Evolutionary conservation across 148 eudicot species (phyloP).

Genomic region (Cornus controversa): DNA sequence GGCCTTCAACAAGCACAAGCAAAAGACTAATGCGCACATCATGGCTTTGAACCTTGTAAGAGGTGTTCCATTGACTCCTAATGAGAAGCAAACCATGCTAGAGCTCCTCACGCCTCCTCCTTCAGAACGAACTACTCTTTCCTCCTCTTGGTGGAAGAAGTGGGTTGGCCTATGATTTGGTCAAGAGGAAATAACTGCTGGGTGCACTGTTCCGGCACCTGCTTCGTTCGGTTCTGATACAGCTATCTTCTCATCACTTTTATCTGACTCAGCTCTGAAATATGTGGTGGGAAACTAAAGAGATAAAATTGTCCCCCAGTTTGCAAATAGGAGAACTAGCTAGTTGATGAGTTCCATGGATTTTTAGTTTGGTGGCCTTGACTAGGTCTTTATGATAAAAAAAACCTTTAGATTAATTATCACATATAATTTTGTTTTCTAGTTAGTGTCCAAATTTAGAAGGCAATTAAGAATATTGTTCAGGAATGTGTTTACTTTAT

Average conservation of each 20-base stretch:
- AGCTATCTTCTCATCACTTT: neutral
- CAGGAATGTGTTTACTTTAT: neutral
- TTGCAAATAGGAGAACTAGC: neutral
- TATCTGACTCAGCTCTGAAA: neutral
- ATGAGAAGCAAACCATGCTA: conserved; percentile 85
- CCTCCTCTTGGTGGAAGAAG: conserved; percentile 65
- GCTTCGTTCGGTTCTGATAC: no score
- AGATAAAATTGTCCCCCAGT: neutral
- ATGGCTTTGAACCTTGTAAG: conserved; percentile 88
- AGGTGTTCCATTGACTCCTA: conserved; percentile 83
- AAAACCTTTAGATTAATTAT: neutral
- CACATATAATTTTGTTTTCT: neutral
- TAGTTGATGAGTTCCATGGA: no score
- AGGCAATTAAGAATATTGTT: neutral
- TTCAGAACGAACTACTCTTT: conserved; percentile 33
- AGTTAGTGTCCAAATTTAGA: neutral
- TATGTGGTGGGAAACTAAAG: neutral
- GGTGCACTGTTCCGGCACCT: no score
- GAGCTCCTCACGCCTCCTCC: conserved; percentile 88
- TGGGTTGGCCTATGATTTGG: conserved; percentile 32
- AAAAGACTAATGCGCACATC: conserved; percentile 80
- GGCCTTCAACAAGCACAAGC: conserved; percentile 84
- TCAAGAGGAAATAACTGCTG: no score
- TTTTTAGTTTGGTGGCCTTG: neutral
- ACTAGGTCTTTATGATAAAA: neutral